Percentiles rank a stretch among this genome's conserved stretches.
These are phyloP conservation scores for Erigeron canadensis DNA, from an alignment of 129 eudicot species.

Conservation along the genomic window DNA sequence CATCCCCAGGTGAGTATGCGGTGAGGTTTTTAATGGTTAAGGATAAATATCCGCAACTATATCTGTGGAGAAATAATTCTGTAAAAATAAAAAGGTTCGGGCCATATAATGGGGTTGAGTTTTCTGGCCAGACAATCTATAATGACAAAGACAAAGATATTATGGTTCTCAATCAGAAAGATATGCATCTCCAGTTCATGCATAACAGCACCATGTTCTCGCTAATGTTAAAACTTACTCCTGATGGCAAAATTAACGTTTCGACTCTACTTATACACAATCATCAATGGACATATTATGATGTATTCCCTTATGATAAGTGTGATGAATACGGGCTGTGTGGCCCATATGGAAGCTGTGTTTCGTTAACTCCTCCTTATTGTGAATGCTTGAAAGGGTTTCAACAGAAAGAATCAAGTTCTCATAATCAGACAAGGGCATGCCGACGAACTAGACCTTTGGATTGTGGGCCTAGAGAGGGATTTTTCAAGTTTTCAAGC, in stretches of 20 bases:
- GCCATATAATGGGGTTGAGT: constrained; percentile 20
- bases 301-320: no score
- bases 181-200: no score
- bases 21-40: constrained; percentile 5
- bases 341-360: no score
- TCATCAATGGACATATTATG: no score
- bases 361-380: no score
- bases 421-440: constrained; percentile 44
- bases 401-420: constrained; percentile 37
- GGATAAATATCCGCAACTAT: constrained; percentile 17
- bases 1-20: constrained; percentile 27
- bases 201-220: no score
- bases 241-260: no score
- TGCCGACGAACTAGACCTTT: constrained; percentile 33
- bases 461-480: constrained; percentile 38
- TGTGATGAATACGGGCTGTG: no score
- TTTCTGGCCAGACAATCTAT: not conserved
- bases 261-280: no score
- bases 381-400: constrained; percentile 47
- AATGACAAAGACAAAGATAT: no score
- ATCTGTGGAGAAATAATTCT: constrained; percentile 5
- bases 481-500: constrained; percentile 23
- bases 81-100: constrained; percentile 21
- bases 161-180: no score
- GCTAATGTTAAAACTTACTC: no score